Base-by-base conservation (phyloP, 768 basidiomycete genomes). In the Chalciporus sphaerocephalus region DNA sequence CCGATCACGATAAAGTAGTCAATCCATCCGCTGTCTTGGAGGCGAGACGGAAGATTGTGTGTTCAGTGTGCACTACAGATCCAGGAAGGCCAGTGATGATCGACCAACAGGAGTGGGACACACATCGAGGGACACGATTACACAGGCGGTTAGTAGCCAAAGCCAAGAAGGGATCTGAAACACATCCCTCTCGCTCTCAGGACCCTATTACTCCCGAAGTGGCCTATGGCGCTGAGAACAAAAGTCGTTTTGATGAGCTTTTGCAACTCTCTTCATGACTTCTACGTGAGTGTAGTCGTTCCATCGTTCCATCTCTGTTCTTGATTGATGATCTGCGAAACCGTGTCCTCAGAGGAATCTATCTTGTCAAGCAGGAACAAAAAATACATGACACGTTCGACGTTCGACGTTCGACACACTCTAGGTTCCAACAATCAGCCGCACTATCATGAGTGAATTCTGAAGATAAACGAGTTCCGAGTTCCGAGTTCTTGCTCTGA, bases 31-130 rank as follows among this genome's bases (percentile, higher is more conserved):
- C 74, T 3, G 67, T 79, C 15, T 65, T 90, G 4, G 60, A 67
- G 36, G 78, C 79, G 1, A 75, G 80, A 40, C 76, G 70, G 44
- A 83, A 81, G 52, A 58, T 74, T 6, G 65, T 79, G 4, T 92
- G 89, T 60, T 56, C 72, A 2, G 60, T 74, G 9, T 92, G 89
- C 55, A 89, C 88, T 8, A 44, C 59, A 4, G 69, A 87, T 44
- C 55, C 70, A 2, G 63, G 72, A 17, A 70, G 73, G 20, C 89
- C 89, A 0, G 63, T 79, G 12, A 76, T 87, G 71, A 77, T 92
- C 65, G 76, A 87, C 39, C 74, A 71, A 8, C 46, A 47, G 9
- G 62, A 74, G 38, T 85, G 85, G 81, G 68, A 73, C 2, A 64
- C 62, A 1, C 89, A 92, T 59, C 61, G 69, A 25, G 66, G 65